Evolutionary conservation across 2,329 filamentous ascomycete genomes (phyloP).

Genomic region (Penicillium sp.): DNA sequence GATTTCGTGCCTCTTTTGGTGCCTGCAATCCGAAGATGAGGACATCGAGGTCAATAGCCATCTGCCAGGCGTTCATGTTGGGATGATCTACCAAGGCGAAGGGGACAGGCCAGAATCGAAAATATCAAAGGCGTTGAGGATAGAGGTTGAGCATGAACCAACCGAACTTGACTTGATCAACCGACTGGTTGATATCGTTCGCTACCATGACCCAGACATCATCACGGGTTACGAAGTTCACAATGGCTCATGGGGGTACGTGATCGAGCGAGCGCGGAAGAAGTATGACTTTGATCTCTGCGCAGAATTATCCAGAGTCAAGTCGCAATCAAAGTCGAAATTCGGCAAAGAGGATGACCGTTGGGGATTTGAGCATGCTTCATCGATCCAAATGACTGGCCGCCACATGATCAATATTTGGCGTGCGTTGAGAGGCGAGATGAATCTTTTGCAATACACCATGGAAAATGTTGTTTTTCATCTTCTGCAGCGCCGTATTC

Average conservation of each 20-base stretch:
- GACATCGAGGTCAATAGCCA: constrained; percentile 53
- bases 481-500: constrained; percentile 80
- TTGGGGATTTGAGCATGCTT: constrained; percentile 94
- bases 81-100: constrained; percentile 71
- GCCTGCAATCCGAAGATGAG: constrained; percentile 73
- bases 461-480: constrained; percentile 97
- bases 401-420: constrained; percentile 97
- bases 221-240: constrained; percentile 95
- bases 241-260: constrained; percentile 89
- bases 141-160: constrained; percentile 71
- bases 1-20: constrained; percentile 88
- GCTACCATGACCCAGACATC: constrained; percentile 83
- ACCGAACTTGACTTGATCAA: constrained; percentile 84
- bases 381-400: constrained; percentile 88
- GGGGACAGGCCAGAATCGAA: constrained; percentile 60
- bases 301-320: constrained; percentile 88
- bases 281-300: constrained; percentile 91
- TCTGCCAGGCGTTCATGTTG: constrained; percentile 59
- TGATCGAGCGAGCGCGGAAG: constrained; percentile 82
- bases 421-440: constrained; percentile 90
- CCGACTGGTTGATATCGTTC: constrained; percentile 83
- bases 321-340: constrained; percentile 75
- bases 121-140: constrained; percentile 61
- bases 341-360: constrained; percentile 84
- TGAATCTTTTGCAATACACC: constrained; percentile 90